Conservation (phyloP, 1,139 yeast genomes). For the Pichia sp. region DNA sequence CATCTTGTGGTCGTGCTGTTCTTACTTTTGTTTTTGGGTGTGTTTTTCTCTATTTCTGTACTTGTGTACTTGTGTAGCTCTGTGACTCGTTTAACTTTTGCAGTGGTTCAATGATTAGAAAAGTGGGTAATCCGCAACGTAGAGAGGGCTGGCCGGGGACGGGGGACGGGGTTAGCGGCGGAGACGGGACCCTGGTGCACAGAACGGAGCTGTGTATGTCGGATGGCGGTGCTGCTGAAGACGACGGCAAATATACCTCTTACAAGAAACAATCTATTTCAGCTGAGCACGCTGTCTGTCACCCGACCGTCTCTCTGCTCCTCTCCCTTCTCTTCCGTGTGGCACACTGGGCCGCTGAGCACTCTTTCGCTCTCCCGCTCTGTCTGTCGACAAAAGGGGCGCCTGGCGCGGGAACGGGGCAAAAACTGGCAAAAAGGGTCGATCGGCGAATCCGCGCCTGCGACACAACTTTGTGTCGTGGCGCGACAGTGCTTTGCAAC, state of each 20-base stretch:
- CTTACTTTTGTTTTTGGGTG: too few relatives aligned
- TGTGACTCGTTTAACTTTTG: neutral
- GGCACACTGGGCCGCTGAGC: neutral
- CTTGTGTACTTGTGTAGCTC: too few relatives aligned
- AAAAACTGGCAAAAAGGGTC: neutral
- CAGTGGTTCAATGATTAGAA: neutral
- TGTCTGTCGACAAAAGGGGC: neutral
- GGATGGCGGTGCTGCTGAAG: neutral
- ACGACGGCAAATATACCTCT: too few relatives aligned
- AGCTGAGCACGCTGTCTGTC: neutral
- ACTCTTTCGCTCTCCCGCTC: neutral
- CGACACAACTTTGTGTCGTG: too few relatives aligned
- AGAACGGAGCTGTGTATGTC: conserved; percentile 1
- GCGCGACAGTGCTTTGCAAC: too few relatives aligned
- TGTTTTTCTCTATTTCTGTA: too few relatives aligned
- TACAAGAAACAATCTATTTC: too few relatives aligned
- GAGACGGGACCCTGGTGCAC: neutral
- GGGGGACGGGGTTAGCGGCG: neutral
- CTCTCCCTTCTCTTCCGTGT: neutral
- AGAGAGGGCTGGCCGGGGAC: neutral
- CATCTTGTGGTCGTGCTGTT: conserved; percentile 3
- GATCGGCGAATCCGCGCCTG: too few relatives aligned
- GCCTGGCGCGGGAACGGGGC: too few relatives aligned
- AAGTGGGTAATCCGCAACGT: neutral
- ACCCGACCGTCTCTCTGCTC: neutral